Conservation (phyloP, 2,329 filamentous ascomycete species). For the Exserohilum turcica region DNA sequence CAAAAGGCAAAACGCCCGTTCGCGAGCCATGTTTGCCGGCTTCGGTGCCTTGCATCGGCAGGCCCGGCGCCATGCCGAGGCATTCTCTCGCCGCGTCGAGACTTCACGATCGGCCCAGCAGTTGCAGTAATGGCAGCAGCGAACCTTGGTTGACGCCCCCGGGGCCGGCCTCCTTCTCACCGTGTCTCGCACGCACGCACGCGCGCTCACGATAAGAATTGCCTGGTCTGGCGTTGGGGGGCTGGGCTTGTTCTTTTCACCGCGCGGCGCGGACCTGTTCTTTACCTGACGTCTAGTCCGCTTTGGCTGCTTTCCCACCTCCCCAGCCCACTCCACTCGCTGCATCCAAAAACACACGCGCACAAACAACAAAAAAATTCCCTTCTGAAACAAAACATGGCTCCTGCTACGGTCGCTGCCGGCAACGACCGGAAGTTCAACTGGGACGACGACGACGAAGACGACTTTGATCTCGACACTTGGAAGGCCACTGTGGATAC, state of each 20-base stretch:
- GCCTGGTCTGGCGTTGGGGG: not conserved
- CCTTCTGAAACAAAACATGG: slow-evolving; percentile 5
- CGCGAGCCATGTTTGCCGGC: not conserved
- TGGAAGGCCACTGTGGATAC: slow-evolving; percentile 23
- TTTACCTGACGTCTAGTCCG: not conserved
- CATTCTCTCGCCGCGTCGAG: not conserved
- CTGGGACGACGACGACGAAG: slow-evolving; percentile 35
- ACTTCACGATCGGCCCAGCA: not conserved
- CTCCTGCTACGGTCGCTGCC: not conserved
- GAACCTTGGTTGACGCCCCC: slow-evolving; percentile 8
- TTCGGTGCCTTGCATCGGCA: not conserved
- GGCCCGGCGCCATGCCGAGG: not conserved
- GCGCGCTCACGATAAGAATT: not conserved
- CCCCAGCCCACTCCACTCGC: not conserved
- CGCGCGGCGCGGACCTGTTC: not conserved
- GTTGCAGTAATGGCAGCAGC: too few relatives aligned
- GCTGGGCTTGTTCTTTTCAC: not conserved
- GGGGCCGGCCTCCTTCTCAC: too few relatives aligned
- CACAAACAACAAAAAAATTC: not conserved
- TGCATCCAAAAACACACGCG: not conserved
- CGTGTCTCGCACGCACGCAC: not conserved
- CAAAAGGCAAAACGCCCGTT: not conserved
- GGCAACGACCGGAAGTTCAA: slow-evolving; percentile 11
- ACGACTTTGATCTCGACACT: slow-evolving; percentile 22
- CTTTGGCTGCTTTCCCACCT: not conserved